Evolutionary conservation across 177 flowering plant genomes (phyloP).

Genomic region (Vitis hybrid): DNA sequence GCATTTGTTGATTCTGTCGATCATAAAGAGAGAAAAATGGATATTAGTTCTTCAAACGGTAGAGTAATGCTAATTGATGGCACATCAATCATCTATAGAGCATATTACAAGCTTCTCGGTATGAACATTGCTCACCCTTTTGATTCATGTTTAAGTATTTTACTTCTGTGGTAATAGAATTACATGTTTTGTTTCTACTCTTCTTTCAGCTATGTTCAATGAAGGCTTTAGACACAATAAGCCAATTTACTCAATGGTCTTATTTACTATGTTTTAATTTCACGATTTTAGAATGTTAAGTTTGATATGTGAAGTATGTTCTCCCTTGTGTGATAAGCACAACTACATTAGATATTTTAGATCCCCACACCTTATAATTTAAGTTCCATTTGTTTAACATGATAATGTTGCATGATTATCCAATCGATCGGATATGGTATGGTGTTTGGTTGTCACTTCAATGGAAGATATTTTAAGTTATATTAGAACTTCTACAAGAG

Average conservation of each 20-base stretch:
- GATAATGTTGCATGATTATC: too few relatives aligned
- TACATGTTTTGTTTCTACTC: not conserved
- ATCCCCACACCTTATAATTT: too few relatives aligned
- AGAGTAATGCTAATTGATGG: constrained; percentile 98
- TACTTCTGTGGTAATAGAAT: not conserved
- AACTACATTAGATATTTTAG: not conserved
- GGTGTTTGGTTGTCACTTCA: too few relatives aligned
- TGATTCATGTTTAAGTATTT: not conserved
- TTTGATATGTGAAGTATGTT: not conserved
- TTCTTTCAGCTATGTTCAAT: not conserved
- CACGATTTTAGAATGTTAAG: not conserved
- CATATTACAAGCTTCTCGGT: constrained; percentile 90
- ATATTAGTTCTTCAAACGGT: constrained; percentile 41
- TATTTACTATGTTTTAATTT: not conserved
- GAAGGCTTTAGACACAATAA: not conserved
- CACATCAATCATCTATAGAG: constrained; percentile 78
- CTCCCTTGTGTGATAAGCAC: too few relatives aligned
- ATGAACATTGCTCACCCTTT: constrained; percentile 8
- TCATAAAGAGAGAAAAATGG: constrained; percentile 19
- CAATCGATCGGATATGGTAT: too few relatives aligned
- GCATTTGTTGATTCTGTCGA: constrained; percentile 15
- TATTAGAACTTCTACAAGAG: too few relatives aligned
- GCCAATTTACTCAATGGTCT: not conserved
- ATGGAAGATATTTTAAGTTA: too few relatives aligned
- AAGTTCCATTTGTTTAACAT: too few relatives aligned